Base-by-base conservation (phyloP, 495 filamentous ascomycete species). In the Eremomyces bilateralis region DNA sequence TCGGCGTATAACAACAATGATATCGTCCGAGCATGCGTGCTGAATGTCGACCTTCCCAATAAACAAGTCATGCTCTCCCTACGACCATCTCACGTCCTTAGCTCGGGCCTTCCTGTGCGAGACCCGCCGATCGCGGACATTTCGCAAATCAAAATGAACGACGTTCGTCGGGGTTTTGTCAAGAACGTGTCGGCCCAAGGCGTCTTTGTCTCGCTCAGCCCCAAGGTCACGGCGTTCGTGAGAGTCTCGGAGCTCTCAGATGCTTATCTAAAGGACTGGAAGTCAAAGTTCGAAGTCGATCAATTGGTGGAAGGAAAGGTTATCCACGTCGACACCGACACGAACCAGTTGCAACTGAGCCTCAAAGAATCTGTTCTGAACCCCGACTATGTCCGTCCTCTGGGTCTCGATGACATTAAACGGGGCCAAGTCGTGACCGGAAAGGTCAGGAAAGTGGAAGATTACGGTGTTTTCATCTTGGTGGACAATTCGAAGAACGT, bases 261-360 rank as follows among this genome's bases (percentile, higher is more conserved):
- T 49, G 65, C 66, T 3, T 95, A 69, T 49, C 60, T 95, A 44
- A 95, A 94, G 53, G 80, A 94, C 31, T 97, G 88, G 88, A 91
- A 91, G 58, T 64, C 75, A n/a, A 54, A 67, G 12, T 93, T 81
- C 57, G 67, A 85, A 41, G 54, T 77, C 21, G 80, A 81, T 46
- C 81, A 94, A 52, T 62, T 97, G 13, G 79, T 97, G 19, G 83
- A 75, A 53, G 88, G 81, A 32, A 79, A 80, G 31, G 61, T 97
- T 45, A 70, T 76, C 17, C 51, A 65, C 3, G 64, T 80, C 3
- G 70, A 90, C 40, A 37, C 56, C 8, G 56, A 54, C 35, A 51
- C 71, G n/a, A 66, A 70, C 37, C 77, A 77, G 45, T 45, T 91
- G 28, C 79, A 88, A 49, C 65, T 97, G 64, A 88, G 70, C 43